phyloP scores from a whole-genome alignment of 768 basidiomycete genomes.

The Cyathus striatus region DNA sequence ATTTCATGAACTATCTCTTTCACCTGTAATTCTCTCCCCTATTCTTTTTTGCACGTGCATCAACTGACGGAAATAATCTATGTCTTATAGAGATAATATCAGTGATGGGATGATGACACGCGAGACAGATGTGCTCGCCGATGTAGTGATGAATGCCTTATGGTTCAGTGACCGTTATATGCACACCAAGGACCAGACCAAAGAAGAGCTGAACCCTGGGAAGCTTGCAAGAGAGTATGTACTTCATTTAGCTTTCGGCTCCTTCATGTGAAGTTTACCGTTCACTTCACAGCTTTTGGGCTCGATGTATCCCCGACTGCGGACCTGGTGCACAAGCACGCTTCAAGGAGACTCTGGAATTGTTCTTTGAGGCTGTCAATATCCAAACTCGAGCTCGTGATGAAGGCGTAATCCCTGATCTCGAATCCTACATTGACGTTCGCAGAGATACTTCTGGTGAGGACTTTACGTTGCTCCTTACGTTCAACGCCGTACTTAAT shows the following conservation, averaged over 20 bases:
- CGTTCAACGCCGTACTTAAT: background rate
- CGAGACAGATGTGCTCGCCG: slow-evolving; percentile 51
- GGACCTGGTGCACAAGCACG: slow-evolving; percentile 57
- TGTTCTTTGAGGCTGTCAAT: slow-evolving; percentile 66
- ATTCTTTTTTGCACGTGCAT: slow-evolving; percentile 1
- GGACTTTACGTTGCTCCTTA: background rate
- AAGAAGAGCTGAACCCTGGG: slow-evolving; percentile 47
- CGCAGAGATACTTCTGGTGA: slow-evolving; percentile 70
- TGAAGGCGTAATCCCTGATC: slow-evolving; percentile 50
- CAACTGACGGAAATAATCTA: background rate
- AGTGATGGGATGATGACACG: slow-evolving; percentile 74
- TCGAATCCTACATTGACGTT: slow-evolving; percentile 68
- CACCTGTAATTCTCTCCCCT: slow-evolving; percentile 30
- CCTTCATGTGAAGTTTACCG: background rate
- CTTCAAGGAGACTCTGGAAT: slow-evolving; percentile 63
- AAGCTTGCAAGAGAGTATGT: slow-evolving; percentile 68
- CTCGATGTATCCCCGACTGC: slow-evolving; percentile 52
- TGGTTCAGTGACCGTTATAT: slow-evolving; percentile 49
- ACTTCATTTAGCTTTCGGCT: slow-evolving; percentile 4
- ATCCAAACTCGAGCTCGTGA: slow-evolving; percentile 58
- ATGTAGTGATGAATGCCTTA: slow-evolving; percentile 69
- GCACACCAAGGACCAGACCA: slow-evolving; percentile 37
- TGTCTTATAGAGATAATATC: slow-evolving; percentile 53
- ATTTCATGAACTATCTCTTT: slow-evolving; percentile 63
- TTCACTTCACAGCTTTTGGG: slow-evolving; percentile 53